Evolutionary conservation across 228 moss, liverwort and hornwort species (phyloP), one percentile per base, ranked within the genome.

Genomic region (Sphagnum magellanicum): DNA sequence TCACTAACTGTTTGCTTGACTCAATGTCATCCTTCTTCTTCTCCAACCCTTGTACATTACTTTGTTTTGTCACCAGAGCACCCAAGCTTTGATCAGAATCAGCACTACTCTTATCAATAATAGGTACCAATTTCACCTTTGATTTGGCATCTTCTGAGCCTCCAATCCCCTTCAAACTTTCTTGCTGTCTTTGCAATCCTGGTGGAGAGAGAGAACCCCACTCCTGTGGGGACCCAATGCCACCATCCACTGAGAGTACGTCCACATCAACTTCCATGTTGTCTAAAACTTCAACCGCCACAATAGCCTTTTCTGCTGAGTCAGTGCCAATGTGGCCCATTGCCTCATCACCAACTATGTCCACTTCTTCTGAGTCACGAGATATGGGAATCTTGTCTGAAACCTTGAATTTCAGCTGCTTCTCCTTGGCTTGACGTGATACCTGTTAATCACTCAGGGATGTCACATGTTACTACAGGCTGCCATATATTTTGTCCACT

Each of bases 211-310:
- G 50, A 74, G 78, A 77, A 51, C 77, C 86, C 64, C 74, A 64
- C 64, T 82, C 77, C 55, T 78, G 77, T 15, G 84, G 98, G 4
- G 78, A 90, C 57, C 73, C 82, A 67, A 71, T 81, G 70, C 81
- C 90, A 51, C 91, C 85, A 50, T 79, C 94, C 74, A 82, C 79
- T 47, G 90, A 92, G 52, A 90, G 85, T 10, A 92, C 94, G 72
- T 98, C 98, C 69, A 98, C 83, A 67, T 98, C 98, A 59, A 81
- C 79, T 46, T 96, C 96, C 69, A 84, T 79, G 61, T 74, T 63
- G 67, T 86, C 91, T 70, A 79, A 52, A 67, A 72, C 74, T 72
- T 83, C 80, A 53, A 74, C 78, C 66, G 72, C 64, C 64, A 74
- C 53, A 77, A 68, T 63, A 47, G 75, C 68, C 71, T 68, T 71